phyloP scores from a whole-genome alignment of 257 asterid genomes.

The Solanum pinnatisectum region DNA sequence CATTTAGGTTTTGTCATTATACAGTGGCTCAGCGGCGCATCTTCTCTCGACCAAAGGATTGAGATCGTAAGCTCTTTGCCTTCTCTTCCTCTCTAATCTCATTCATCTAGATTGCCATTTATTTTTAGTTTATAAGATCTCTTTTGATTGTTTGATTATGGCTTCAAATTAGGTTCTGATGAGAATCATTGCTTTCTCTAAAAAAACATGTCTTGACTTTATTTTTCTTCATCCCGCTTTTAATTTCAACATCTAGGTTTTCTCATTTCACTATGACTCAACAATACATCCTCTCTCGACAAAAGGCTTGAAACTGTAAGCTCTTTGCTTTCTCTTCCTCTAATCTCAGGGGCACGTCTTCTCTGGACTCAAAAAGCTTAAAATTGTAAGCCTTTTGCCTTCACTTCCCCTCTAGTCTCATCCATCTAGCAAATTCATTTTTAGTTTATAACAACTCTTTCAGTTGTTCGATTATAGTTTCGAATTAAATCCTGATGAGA shows the following conservation, averaged over 20 bases:
- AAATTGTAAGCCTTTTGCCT: no score
- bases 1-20: neutral
- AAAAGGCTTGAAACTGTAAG: no score
- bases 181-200: no score
- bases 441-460: neutral
- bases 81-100: neutral
- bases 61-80: neutral
- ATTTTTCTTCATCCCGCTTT: neutral
- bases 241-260: no score
- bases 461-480: no score
- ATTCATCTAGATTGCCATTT: no score
- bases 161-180: neutral
- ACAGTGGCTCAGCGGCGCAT: neutral
- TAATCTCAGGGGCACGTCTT: neutral
- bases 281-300: no score
- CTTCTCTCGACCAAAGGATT: neutral
- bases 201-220: neutral
- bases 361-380: no score
- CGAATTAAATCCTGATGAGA: neutral
- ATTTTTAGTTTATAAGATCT: neutral
- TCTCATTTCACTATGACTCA: no score
- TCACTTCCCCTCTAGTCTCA: neutral
- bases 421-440: no score
- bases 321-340: neutral
- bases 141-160: no score